Evolutionary conservation across 2,329 filamentous ascomycete genomes (phyloP).

Genomic region (Mollisia scopiformis): DNA sequence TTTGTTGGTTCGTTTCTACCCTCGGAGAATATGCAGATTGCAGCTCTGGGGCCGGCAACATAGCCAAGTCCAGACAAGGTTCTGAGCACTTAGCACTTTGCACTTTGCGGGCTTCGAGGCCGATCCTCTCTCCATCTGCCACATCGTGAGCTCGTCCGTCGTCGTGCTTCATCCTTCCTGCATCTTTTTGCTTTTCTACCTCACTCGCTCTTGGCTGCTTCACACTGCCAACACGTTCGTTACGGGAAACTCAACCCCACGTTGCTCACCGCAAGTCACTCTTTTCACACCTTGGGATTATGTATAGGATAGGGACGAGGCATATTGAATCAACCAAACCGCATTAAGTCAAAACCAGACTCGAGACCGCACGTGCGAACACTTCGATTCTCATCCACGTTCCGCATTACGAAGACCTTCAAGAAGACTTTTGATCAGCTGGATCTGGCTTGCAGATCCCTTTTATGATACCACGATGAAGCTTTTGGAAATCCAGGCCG

Average conservation of each 20-base stretch:
- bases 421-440: not conserved
- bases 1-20: too few relatives aligned
- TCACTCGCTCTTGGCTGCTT: not conserved
- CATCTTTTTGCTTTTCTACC: not conserved
- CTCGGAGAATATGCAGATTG: not conserved
- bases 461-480: conserved; percentile 49
- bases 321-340: conserved; percentile 3
- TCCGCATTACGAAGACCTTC: not conserved
- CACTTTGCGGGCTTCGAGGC: not conserved
- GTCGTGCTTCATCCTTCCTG: not conserved
- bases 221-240: not conserved
- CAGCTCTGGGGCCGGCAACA: not conserved
- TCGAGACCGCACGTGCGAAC: conserved; percentile 1
- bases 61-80: not conserved
- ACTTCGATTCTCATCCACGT: not conserved
- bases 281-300: conserved; percentile 8
- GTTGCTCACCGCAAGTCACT: conserved; percentile 13
- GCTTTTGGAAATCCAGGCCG: conserved; percentile 51
- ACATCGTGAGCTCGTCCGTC: conserved; percentile 1
- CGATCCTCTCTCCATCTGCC: not conserved
- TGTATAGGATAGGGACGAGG: conserved; percentile 8
- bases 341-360: conserved; percentile 1
- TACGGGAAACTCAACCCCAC: not conserved
- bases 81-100: not conserved
- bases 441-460: conserved; percentile 4